Evolutionary conservation across 805 yeast species (phyloP).

Genomic region (Candida anglica): DNA sequence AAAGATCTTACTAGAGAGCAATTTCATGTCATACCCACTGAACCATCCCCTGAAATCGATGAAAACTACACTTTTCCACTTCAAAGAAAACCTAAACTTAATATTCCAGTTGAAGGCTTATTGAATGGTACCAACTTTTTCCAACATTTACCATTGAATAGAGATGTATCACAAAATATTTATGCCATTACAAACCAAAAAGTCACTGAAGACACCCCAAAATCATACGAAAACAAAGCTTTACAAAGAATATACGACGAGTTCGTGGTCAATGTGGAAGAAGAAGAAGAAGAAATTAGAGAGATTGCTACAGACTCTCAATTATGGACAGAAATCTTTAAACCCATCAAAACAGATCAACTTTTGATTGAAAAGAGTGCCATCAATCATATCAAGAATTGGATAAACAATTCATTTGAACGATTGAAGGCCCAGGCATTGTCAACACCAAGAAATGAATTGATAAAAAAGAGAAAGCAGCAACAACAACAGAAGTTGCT

Average conservation of each 20-base stretch:
- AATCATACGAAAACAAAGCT: neutral
- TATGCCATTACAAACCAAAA: too few relatives aligned
- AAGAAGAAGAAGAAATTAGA: too few relatives aligned
- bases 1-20: constrained; percentile 22
- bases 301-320: too few relatives aligned
- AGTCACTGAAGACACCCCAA: neutral
- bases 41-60: too few relatives aligned
- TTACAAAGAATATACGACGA: constrained; percentile 6
- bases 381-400: constrained; percentile 22
- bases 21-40: constrained; percentile 25
- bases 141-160: too few relatives aligned
- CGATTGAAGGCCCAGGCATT: constrained; percentile 25
- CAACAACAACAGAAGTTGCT: too few relatives aligned
- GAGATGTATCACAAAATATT: neutral
- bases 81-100: neutral
- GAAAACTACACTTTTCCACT: too few relatives aligned
- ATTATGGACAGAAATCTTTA: constrained; percentile 45
- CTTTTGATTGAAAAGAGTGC: constrained; percentile 27
- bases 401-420: constrained; percentile 40
- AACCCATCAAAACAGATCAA: constrained; percentile 31
- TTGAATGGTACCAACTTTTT: neutral
- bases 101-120: neutral
- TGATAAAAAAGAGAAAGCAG: constrained; percentile 21
- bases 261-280: constrained; percentile 4
- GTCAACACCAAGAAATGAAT: constrained; percentile 27